Evolutionary conservation across 257 asterid genomes (phyloP).

Genomic region (Craterostigma plantagineum): DNA sequence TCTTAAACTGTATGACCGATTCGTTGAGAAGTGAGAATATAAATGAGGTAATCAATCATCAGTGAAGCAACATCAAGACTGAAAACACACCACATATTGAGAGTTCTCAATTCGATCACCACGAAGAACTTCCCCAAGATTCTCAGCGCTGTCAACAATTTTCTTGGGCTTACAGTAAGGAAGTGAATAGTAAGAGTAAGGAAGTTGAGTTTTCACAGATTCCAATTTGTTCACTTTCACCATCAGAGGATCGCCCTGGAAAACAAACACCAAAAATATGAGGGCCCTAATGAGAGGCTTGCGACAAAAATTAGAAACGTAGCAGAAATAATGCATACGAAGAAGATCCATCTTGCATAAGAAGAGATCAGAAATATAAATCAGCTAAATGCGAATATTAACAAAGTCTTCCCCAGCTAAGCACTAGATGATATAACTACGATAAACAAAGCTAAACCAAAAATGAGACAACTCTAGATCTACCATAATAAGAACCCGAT

Average conservation of each 20-base stretch:
- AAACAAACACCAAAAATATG: neutral
- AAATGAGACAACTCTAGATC: too few relatives aligned
- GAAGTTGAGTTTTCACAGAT: neutral
- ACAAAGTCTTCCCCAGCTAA: too few relatives aligned
- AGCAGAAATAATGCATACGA: too few relatives aligned
- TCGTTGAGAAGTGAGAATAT: neutral
- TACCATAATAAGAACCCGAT: too few relatives aligned
- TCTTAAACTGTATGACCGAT: neutral
- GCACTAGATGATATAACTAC: too few relatives aligned
- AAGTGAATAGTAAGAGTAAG: conserved; percentile 1
- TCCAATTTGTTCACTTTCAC: conserved; percentile 1
- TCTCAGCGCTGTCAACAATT: conserved; percentile 2
- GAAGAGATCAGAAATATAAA: too few relatives aligned
- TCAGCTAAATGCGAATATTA: too few relatives aligned
- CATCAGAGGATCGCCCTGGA: neutral
- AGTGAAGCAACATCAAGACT: neutral
- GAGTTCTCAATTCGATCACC: conserved; percentile 3
- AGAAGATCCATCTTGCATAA: too few relatives aligned
- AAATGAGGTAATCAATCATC: neutral
- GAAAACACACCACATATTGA: conserved; percentile 1
- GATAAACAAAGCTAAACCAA: too few relatives aligned
- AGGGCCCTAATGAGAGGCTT: neutral
- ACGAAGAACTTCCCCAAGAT: neutral
- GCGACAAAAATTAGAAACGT: neutral
- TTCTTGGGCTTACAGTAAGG: conserved; percentile 3